Conservation (phyloP, 1,284 basidiomycete genomes). For the Boletus sp. region DNA sequence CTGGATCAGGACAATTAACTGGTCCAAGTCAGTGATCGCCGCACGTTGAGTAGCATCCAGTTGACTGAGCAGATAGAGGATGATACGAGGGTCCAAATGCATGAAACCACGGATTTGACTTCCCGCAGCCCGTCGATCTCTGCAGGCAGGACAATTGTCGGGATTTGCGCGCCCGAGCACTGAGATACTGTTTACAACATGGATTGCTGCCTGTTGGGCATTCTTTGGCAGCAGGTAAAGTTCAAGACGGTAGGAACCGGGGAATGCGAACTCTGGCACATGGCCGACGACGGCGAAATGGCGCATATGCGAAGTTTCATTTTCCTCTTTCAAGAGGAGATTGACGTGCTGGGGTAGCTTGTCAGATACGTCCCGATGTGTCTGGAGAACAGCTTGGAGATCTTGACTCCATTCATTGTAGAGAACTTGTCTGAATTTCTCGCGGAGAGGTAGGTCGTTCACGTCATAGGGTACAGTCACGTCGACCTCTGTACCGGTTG, state of each 20-base stretch:
- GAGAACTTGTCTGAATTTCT: constrained; percentile 10
- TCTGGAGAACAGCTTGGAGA: background rate
- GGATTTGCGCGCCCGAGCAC: constrained; percentile 13
- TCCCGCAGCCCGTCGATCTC: constrained; percentile 8
- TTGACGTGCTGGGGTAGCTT: background rate
- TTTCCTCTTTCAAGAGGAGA: constrained; percentile 9
- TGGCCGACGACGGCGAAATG: constrained; percentile 6
- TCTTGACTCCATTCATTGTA: constrained; percentile 4
- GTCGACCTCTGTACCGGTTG: constrained; percentile 3
- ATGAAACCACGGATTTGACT: constrained; percentile 15
- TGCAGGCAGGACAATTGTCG: constrained; percentile 10
- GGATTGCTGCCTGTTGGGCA: background rate
- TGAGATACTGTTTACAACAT: constrained; percentile 15
- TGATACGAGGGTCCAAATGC: constrained; percentile 14
- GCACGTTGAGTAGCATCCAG: background rate
- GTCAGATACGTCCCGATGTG: background rate
- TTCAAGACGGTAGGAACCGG: constrained; percentile 21
- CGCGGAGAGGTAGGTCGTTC: constrained; percentile 7
- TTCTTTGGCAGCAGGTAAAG: constrained; percentile 10
- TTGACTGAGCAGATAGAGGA: constrained; percentile 13
- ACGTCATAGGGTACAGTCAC: constrained; percentile 14
- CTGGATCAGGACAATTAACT: constrained; percentile 2
- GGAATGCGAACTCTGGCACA: constrained; percentile 20
- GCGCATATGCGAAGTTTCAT: background rate
- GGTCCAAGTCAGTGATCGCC: background rate